Conservation (phyloP, 2,329 filamentous ascomycete species). For the Epichloe aotearoae region DNA sequence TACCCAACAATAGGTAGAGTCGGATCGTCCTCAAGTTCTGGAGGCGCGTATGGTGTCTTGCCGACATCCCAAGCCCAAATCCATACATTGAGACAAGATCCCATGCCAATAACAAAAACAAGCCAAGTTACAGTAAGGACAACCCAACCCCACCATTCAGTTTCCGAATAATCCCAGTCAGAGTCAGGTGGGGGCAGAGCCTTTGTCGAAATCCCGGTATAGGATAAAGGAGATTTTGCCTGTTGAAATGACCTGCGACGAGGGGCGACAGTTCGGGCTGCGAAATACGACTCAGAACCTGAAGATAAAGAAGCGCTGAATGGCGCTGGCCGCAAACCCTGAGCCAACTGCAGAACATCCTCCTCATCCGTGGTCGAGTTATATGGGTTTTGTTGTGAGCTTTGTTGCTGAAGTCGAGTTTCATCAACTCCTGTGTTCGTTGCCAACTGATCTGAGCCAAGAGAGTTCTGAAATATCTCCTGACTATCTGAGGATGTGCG, state of each 20-base stretch:
- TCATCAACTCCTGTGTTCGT: slow-evolving; percentile 7
- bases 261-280: slow-evolving; percentile 26
- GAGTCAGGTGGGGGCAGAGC: slow-evolving; percentile 33
- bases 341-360: slow-evolving; percentile 54
- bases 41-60: slow-evolving; percentile 87
- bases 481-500: slow-evolving; percentile 34
- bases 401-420: slow-evolving; percentile 10
- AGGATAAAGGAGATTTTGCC: slow-evolving; percentile 47
- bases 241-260: slow-evolving; percentile 36
- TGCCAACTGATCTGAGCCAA: slow-evolving; percentile 8
- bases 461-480: slow-evolving; percentile 20
- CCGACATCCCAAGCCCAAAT: slow-evolving; percentile 99
- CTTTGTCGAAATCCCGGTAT: slow-evolving; percentile 37
- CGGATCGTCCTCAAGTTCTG: slow-evolving; percentile 87
- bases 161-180: slow-evolving; percentile 85
- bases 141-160: slow-evolving; percentile 97
- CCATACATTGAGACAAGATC: slow-evolving; percentile 88
- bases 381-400: slow-evolving; percentile 29
- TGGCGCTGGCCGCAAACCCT: slow-evolving; percentile 29
- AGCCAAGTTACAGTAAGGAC: slow-evolving; percentile 85
- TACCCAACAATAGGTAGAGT: slow-evolving; percentile 94
- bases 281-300: slow-evolving; percentile 51
- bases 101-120: slow-evolving; percentile 88
- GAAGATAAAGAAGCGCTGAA: slow-evolving; percentile 35
- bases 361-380: slow-evolving; percentile 66